These are phyloP conservation scores for Ceratonia siliqua DNA, from an alignment of 306 rosid species.

Conservation along the genomic window DNA sequence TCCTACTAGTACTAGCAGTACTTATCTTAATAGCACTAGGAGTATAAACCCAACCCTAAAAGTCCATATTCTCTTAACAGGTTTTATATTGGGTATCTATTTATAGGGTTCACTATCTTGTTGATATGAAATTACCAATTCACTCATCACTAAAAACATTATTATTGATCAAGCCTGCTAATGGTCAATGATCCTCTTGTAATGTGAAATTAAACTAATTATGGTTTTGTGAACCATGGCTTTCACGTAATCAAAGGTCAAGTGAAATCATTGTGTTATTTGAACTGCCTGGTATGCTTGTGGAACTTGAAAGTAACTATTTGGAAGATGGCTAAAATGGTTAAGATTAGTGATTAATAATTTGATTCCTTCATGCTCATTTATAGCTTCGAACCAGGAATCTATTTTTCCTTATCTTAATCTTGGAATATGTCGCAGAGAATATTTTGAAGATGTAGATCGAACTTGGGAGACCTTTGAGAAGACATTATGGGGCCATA, in stretches of 20 bases:
- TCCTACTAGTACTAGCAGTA: no score
- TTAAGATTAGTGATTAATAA: background rate
- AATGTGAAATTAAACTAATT: background rate
- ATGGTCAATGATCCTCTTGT: background rate
- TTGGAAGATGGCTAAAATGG: slow-evolving; percentile 3
- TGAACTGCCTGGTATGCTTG: slow-evolving; percentile 13
- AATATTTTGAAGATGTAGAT: slow-evolving; percentile 96
- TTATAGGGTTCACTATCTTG: background rate
- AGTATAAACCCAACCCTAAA: no score
- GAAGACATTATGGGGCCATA: slow-evolving; percentile 86
- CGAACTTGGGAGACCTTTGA: slow-evolving; percentile 95
- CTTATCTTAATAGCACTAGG: no score
- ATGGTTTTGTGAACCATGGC: background rate
- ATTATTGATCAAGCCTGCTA: background rate
- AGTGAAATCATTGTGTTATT: background rate
- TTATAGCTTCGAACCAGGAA: slow-evolving; percentile 8
- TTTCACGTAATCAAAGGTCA: slow-evolving; percentile 3
- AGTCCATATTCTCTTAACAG: no score
- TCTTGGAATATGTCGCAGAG: slow-evolving; percentile 50
- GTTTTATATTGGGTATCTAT: background rate
- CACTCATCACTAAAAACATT: background rate
- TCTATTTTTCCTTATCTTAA: slow-evolving; percentile 31
- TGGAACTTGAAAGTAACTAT: slow-evolving; percentile 1
- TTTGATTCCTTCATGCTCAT: slow-evolving; percentile 9
- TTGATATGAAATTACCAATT: slow-evolving; percentile 1